Evolutionary conservation across 805 yeast genomes (phyloP).

Genomic region (Lipomyces kockii): DNA sequence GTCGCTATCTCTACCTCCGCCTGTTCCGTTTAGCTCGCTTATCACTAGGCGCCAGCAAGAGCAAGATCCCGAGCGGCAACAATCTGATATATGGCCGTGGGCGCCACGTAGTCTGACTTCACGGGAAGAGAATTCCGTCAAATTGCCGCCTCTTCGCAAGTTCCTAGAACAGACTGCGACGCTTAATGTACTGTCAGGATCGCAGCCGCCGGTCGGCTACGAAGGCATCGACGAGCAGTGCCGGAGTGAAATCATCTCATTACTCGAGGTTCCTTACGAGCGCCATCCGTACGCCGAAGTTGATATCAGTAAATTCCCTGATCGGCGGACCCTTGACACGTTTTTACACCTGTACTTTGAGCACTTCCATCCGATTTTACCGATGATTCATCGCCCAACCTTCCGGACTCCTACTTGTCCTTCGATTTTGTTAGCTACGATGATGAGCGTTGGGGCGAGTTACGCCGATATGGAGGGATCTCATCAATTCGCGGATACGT

Average conservation of each 20-base stretch:
- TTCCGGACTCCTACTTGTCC: constrained; percentile 32
- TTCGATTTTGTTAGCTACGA: constrained; percentile 31
- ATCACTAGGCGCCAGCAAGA: constrained; percentile 7
- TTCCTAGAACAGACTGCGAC: constrained; percentile 11
- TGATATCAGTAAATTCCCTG: constrained; percentile 34
- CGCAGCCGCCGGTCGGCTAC: not conserved
- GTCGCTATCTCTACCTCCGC: constrained; percentile 8
- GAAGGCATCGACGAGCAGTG: constrained; percentile 20
- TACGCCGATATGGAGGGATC: constrained; percentile 37
- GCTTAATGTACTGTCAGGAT: not conserved
- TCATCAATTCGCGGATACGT: constrained; percentile 35
- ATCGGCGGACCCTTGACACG: constrained; percentile 31
- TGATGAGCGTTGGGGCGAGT: constrained; percentile 38
- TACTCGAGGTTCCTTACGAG: constrained; percentile 21
- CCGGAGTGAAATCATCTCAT: constrained; percentile 16
- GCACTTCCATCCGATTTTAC: constrained; percentile 32
- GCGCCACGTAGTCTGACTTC: constrained; percentile 16
- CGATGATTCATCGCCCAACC: constrained; percentile 36
- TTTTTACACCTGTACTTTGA: constrained; percentile 35
- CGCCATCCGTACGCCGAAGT: constrained; percentile 23
- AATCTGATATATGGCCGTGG: constrained; percentile 26
- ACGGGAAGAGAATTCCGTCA: constrained; percentile 13
- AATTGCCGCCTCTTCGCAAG: constrained; percentile 20
- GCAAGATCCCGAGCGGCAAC: constrained; percentile 6
- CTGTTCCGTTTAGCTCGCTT: constrained; percentile 6